A percentile compares a stretch with the other conserved stretches of the same genome.
These are phyloP conservation scores for Cercospora sesami DNA, from an alignment of 2,329 filamentous ascomycete genomes.

Conservation along the genomic window DNA sequence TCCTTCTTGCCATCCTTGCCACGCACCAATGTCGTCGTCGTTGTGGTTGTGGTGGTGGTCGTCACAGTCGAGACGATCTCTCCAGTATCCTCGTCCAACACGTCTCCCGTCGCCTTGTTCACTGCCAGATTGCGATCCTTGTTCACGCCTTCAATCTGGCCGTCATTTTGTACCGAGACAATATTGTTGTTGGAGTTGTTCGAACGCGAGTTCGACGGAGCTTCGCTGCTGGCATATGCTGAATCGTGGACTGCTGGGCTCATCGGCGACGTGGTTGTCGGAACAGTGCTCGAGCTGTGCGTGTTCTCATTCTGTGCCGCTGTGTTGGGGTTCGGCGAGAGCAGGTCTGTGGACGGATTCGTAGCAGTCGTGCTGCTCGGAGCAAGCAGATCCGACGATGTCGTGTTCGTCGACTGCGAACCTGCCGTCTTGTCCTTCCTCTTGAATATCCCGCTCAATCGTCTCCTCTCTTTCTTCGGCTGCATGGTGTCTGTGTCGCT, in stretches of 20 bases:
- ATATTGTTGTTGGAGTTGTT: constrained; percentile 22
- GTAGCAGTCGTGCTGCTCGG: constrained; percentile 9
- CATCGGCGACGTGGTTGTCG: constrained; percentile 6
- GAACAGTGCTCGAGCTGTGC: constrained; percentile 7
- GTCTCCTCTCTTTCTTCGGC: constrained; percentile 20
- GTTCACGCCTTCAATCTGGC: constrained; percentile 32
- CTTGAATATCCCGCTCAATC: constrained; percentile 29
- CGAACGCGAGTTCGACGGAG: constrained; percentile 12
- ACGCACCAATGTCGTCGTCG: constrained; percentile 28
- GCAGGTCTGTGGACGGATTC: constrained; percentile 11
- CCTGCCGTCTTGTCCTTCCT: constrained; percentile 24
- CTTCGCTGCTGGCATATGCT: constrained; percentile 31
- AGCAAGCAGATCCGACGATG: constrained; percentile 9
- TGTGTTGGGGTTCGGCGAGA: constrained; percentile 13
- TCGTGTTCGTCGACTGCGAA: constrained; percentile 7
- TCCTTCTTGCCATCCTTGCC: constrained; percentile 28
- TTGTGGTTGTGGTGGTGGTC: constrained; percentile 38
- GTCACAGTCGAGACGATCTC: constrained; percentile 36
- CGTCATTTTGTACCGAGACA: constrained; percentile 33
- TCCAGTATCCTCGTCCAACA: constrained; percentile 36
- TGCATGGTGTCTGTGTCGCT: constrained; percentile 20
- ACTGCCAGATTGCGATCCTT: constrained; percentile 31
- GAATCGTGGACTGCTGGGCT: constrained; percentile 24
- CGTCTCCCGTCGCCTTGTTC: constrained; percentile 34
- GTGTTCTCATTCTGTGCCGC: not conserved